Evolutionary conservation across 2,329 filamentous ascomycete species (phyloP).

Genomic region (Fusarium sp.): DNA sequence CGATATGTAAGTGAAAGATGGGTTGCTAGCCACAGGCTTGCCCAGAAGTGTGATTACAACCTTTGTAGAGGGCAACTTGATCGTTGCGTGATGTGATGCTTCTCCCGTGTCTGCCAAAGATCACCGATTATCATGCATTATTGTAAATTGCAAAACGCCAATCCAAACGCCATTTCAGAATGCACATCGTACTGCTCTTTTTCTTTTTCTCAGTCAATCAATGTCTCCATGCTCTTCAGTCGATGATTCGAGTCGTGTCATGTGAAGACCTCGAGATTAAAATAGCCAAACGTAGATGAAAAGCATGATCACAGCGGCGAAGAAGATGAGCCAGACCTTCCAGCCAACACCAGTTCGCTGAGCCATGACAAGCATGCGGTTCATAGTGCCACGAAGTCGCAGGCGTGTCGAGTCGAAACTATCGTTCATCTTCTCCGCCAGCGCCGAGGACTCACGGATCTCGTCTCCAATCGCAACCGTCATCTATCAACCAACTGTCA

Average conservation of each 20-base stretch:
- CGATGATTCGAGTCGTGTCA: neutral
- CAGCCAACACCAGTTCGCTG: constrained; percentile 93
- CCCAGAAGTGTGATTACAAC: constrained; percentile 31
- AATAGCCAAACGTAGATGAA: constrained; percentile 96
- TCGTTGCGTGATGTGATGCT: constrained; percentile 25
- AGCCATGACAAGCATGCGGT: constrained; percentile 95
- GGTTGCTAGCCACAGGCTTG: constrained; percentile 23
- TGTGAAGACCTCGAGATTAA: constrained; percentile 52
- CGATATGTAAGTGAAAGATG: neutral
- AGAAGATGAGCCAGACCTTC: constrained; percentile 93
- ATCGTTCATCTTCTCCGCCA: constrained; percentile 97
- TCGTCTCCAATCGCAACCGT: constrained; percentile 94
- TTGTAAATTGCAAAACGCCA: constrained; percentile 26
- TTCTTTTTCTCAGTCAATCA: neutral
- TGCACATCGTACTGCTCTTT: constrained; percentile 26
- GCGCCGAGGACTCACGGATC: constrained; percentile 86
- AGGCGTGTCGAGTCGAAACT: constrained; percentile 87
- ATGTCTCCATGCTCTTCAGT: neutral
- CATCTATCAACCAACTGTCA: constrained; percentile 65
- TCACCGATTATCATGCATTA: constrained; percentile 26
- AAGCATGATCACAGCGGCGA: constrained; percentile 80
- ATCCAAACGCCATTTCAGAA: constrained; percentile 41
- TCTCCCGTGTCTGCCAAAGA: constrained; percentile 17
- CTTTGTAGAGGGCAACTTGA: constrained; percentile 33
- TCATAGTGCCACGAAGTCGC: constrained; percentile 91